Evolutionary conservation across 129 eudicot genomes (phyloP).

Genomic region (Chrysanthemum lavandulifolium): DNA sequence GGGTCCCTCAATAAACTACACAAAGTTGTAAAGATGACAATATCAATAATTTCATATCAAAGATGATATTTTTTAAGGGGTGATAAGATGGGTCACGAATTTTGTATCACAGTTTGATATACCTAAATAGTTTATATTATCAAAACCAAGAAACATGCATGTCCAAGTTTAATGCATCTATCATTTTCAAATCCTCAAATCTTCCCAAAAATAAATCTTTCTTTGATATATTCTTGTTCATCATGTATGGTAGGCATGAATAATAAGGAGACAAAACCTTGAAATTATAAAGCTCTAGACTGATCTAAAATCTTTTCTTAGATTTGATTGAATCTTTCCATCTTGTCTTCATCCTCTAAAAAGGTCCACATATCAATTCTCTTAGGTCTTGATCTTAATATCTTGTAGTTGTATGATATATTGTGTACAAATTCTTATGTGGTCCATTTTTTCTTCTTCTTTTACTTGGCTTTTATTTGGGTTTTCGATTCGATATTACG

Average conservation of each 20-base stretch:
- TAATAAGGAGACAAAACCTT: slow-evolving; percentile 31
- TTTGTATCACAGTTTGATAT: background rate
- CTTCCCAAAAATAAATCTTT: slow-evolving; percentile 14
- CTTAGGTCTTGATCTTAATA: slow-evolving; percentile 27
- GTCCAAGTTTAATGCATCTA: slow-evolving; percentile 28
- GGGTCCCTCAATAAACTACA: no score
- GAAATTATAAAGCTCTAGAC: slow-evolving; percentile 29
- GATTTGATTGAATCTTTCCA: slow-evolving; percentile 34
- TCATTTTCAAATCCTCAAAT: slow-evolving; percentile 20
- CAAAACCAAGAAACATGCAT: background rate
- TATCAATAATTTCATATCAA: background rate
- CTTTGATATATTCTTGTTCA: slow-evolving; percentile 12
- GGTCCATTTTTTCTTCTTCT: slow-evolving; percentile 21
- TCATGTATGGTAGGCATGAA: slow-evolving; percentile 16
- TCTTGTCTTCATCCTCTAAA: slow-evolving; percentile 34
- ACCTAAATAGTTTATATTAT: background rate
- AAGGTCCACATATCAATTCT: slow-evolving; percentile 38
- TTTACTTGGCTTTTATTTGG: no score
- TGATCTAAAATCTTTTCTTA: slow-evolving; percentile 30
- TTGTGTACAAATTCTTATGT: slow-evolving; percentile 19
- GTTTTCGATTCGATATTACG: no score
- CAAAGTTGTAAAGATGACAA: no score
- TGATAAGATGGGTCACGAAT: background rate
- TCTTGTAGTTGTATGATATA: slow-evolving; percentile 20
- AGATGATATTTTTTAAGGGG: background rate